phyloP scores from a whole-genome alignment of 2,329 filamentous ascomycete genomes.

The Incumbomyces delicatus region DNA sequence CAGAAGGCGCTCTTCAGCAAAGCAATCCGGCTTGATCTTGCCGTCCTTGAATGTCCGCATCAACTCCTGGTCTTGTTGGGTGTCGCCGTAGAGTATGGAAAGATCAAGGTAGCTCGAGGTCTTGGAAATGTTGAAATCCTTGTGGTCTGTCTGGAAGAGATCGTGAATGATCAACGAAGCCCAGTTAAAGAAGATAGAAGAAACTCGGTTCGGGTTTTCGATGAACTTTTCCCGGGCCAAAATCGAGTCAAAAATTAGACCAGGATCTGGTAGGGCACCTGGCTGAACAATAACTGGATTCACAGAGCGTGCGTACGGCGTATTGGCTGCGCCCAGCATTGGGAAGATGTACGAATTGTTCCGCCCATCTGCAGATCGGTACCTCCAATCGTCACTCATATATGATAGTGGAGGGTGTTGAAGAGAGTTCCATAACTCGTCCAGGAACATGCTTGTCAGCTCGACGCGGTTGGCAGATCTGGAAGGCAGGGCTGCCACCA shows the following conservation, averaged over 20 bases:
- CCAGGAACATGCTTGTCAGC: slow-evolving; percentile 58
- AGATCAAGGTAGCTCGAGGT: slow-evolving; percentile 65
- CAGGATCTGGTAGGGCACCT: slow-evolving; percentile 58
- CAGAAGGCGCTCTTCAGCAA: slow-evolving; percentile 59
- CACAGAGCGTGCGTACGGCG: slow-evolving; percentile 56
- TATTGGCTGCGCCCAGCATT: slow-evolving; percentile 56
- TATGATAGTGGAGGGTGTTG: slow-evolving; percentile 60
- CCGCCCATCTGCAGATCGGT: slow-evolving; percentile 60
- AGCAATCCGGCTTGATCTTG: slow-evolving; percentile 62
- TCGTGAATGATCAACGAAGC: slow-evolving; percentile 65
- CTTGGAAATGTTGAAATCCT: slow-evolving; percentile 51
- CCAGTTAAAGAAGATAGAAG: slow-evolving; percentile 63
- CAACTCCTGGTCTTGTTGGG: slow-evolving; percentile 38
- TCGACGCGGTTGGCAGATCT: slow-evolving; percentile 52
- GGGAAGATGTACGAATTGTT: slow-evolving; percentile 61
- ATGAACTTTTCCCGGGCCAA: slow-evolving; percentile 34
- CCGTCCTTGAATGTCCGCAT: slow-evolving; percentile 59
- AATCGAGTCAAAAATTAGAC: slow-evolving; percentile 37
- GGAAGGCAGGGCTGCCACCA: slow-evolving; percentile 55
- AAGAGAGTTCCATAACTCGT: slow-evolving; percentile 60
- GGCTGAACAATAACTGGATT: slow-evolving; percentile 45
- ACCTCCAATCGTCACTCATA: slow-evolving; percentile 48
- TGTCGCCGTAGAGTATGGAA: slow-evolving; percentile 60
- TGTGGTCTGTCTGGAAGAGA: slow-evolving; percentile 59
- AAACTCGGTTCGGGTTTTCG: slow-evolving; percentile 60